These are phyloP conservation scores for Cryptosporidium muris DNA, from an alignment of 169 alveolate genomes.

Conservation along the genomic window DNA sequence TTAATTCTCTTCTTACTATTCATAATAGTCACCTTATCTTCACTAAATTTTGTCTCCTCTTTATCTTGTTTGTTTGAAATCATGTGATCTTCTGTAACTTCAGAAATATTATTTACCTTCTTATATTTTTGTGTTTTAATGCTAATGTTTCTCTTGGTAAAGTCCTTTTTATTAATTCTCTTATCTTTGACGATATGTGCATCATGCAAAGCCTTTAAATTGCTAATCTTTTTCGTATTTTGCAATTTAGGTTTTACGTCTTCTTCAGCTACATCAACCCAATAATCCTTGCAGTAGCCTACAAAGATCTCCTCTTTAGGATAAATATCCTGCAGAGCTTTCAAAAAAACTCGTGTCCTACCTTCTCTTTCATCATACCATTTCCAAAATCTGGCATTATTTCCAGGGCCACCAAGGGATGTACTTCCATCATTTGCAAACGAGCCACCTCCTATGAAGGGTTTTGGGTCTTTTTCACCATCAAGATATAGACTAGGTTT, in stretches of 20 bases:
- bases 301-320: constrained; percentile 76
- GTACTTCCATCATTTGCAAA: constrained; percentile 79
- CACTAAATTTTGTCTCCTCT: too few relatives aligned
- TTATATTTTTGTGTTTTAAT: background rate
- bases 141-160: background rate
- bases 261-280: constrained; percentile 73
- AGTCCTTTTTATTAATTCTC: background rate
- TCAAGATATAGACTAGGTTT: constrained; percentile 76
- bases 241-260: constrained; percentile 5
- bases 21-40: background rate
- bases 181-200: background rate
- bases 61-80: too few relatives aligned
- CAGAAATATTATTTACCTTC: background rate
- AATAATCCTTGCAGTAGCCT: constrained; percentile 74
- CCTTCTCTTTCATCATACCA: constrained; percentile 79
- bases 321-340: constrained; percentile 74
- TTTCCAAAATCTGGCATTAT: constrained; percentile 74
- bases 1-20: background rate
- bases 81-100: background rate
- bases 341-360: constrained; percentile 75
- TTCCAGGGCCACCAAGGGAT: constrained; percentile 78
- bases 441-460: constrained; percentile 77
- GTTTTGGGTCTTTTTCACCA: constrained; percentile 75
- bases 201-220: background rate
- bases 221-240: background rate